phyloP scores from a whole-genome alignment of 805 yeast species.

The Isabelozyma gotoi region DNA sequence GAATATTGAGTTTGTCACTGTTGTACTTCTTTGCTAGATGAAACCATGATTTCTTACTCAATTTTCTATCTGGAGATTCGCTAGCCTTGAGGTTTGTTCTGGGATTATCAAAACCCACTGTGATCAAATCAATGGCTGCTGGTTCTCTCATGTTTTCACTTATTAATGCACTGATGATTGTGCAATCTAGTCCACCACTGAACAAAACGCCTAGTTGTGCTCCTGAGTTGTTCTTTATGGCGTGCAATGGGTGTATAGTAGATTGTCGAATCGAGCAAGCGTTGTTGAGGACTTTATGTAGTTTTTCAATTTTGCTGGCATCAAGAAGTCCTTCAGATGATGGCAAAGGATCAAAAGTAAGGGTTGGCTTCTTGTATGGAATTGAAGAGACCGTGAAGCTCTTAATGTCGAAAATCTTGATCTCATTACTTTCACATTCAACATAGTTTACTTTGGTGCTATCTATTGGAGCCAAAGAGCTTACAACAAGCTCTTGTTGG shows the following conservation, averaged over 20 bases:
- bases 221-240: conserved; percentile 19
- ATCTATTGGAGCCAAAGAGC: conserved; percentile 25
- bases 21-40: conserved; percentile 48
- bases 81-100: conserved; percentile 59
- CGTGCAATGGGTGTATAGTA: conserved; percentile 58
- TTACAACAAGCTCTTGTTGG: conserved; percentile 39
- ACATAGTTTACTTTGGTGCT: conserved; percentile 21
- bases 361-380: background rate
- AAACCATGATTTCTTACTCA: conserved; percentile 65
- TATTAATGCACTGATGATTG: conserved; percentile 64
- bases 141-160: conserved; percentile 17
- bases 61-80: conserved; percentile 82
- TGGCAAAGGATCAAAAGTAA: background rate
- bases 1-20: conserved; percentile 31
- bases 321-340: background rate
- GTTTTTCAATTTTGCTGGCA: conserved; percentile 1
- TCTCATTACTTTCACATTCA: conserved; percentile 57
- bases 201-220: conserved; percentile 63
- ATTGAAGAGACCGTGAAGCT: conserved; percentile 2
- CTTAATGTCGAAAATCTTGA: conserved; percentile 43
- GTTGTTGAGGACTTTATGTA: conserved; percentile 23
- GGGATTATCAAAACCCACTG: conserved; percentile 91
- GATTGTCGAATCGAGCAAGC: conserved; percentile 53
- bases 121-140: conserved; percentile 64
- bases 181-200: conserved; percentile 96